Percentiles rank a stretch among this genome's conserved stretches.
Conservation (phyloP, 768 basidiomycete species). For the Inosperma sp. region DNA sequence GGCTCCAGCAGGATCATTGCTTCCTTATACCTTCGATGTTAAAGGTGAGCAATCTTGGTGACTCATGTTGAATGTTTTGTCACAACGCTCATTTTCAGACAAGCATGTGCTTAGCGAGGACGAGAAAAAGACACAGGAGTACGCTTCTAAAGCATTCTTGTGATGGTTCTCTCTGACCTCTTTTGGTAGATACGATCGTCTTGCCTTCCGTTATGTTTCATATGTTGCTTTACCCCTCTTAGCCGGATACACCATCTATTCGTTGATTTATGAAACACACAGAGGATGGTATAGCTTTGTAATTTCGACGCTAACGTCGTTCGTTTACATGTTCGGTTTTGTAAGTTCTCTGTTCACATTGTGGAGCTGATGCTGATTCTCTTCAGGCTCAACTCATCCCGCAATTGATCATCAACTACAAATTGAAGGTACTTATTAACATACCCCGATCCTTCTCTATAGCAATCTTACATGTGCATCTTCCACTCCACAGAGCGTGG, state of each 20-base stretch:
- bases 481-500: conserved; percentile 61
- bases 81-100: conserved; percentile 43
- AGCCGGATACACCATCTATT: conserved; percentile 72
- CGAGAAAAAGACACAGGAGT: conserved; percentile 98
- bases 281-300: conserved; percentile 95
- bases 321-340: conserved; percentile 97
- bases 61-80: conserved; percentile 13
- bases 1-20: conserved; percentile 53
- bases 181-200: conserved; percentile 67
- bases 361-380: conserved; percentile 9
- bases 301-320: conserved; percentile 88
- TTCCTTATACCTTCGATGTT: conserved; percentile 80
- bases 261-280: conserved; percentile 78
- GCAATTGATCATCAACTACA: conserved; percentile 94
- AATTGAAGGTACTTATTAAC: conserved; percentile 68
- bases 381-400: conserved; percentile 77
- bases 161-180: too few species aligned
- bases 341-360: conserved; percentile 47
- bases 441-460: conserved; percentile 10
- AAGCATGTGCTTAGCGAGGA: conserved; percentile 96
- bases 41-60: conserved; percentile 50
- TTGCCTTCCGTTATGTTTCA: conserved; percentile 94
- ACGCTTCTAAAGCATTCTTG: too few species aligned
- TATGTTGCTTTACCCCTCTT: conserved; percentile 83
- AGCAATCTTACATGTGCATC: conserved; percentile 9